These are phyloP conservation scores for Fraxinus latifolia DNA, from an alignment of 305 asterid genomes.

Conservation along the genomic window DNA sequence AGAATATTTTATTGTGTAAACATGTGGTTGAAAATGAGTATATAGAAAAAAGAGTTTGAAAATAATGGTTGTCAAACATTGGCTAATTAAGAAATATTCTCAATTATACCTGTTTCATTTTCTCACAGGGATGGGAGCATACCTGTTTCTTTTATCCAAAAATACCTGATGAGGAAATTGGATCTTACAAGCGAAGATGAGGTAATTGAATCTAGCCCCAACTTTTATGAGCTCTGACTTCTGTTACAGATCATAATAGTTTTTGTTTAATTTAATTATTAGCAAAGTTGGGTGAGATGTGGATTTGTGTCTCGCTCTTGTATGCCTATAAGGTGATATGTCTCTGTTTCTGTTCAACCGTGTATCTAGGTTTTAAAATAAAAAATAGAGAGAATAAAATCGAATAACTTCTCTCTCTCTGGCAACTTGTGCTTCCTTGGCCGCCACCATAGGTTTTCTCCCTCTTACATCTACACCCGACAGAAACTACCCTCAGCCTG, in stretches of 20 bases:
- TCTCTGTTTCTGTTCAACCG: not conserved
- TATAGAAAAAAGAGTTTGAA: too few species aligned
- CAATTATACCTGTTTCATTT: not conserved
- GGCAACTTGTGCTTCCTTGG: not conserved
- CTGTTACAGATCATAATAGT: not conserved
- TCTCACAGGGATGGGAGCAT: constrained; percentile 31
- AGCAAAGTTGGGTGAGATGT: not conserved
- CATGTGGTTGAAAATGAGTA: too few species aligned
- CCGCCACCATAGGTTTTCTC: not conserved
- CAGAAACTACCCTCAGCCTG: not conserved
- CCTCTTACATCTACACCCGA: not conserved
- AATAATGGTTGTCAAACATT: too few species aligned
- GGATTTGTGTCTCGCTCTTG: not conserved
- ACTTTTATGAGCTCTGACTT: not conserved
- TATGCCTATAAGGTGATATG: not conserved
- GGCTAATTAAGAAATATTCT: not conserved
- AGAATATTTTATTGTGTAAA: too few species aligned
- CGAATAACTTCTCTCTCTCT: not conserved
- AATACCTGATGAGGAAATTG: constrained; percentile 32
- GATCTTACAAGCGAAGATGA: constrained; percentile 31
- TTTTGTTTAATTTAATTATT: not conserved
- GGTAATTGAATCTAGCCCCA: constrained; percentile 20
- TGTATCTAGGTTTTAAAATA: not conserved
- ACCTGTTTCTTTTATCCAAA: constrained; percentile 30
- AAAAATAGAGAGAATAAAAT: not conserved